These are phyloP conservation scores for Oehlia diaphana DNA, from an alignment of 192 early-diverging fungal species.

Conservation along the genomic window DNA sequence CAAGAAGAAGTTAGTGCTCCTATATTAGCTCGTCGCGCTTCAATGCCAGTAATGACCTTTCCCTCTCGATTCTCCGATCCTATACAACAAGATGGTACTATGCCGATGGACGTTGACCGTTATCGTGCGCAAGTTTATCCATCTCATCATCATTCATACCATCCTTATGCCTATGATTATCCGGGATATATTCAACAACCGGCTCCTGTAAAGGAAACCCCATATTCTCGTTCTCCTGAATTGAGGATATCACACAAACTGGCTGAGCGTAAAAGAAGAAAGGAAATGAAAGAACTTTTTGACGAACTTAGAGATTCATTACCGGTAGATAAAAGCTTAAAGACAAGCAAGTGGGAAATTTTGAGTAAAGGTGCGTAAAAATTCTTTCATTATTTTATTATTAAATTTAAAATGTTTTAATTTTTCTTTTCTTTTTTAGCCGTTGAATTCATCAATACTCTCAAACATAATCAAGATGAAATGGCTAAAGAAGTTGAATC, in stretches of 20 bases:
- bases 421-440: conserved; percentile 35
- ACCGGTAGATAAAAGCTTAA: conserved; percentile 75
- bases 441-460: conserved; percentile 52
- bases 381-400: conserved; percentile 1
- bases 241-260: conserved; percentile 85
- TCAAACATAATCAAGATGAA: conserved; percentile 53
- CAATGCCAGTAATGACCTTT: conserved; percentile 26
- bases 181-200: conserved; percentile 32
- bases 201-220: conserved; percentile 42
- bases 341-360: conserved; percentile 90
- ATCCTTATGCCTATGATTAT: conserved; percentile 34
- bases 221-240: conserved; percentile 74
- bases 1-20: conserved; percentile 30
- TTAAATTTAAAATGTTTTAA: not conserved
- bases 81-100: conserved; percentile 23
- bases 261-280: conserved; percentile 83
- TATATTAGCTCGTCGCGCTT: conserved; percentile 21
- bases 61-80: conserved; percentile 19
- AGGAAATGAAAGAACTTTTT: conserved; percentile 91
- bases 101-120: conserved; percentile 29
- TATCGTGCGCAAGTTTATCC: conserved; percentile 23
- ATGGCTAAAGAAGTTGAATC: conserved; percentile 48
- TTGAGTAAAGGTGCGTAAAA: conserved; percentile 68
- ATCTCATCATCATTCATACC: conserved; percentile 25
- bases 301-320: conserved; percentile 78